Percentiles rank a stretch among this genome's conserved stretches.
These are phyloP conservation scores for Lachnellula occidentalis DNA, from an alignment of 2,329 filamentous ascomycete species.

Conservation along the genomic window DNA sequence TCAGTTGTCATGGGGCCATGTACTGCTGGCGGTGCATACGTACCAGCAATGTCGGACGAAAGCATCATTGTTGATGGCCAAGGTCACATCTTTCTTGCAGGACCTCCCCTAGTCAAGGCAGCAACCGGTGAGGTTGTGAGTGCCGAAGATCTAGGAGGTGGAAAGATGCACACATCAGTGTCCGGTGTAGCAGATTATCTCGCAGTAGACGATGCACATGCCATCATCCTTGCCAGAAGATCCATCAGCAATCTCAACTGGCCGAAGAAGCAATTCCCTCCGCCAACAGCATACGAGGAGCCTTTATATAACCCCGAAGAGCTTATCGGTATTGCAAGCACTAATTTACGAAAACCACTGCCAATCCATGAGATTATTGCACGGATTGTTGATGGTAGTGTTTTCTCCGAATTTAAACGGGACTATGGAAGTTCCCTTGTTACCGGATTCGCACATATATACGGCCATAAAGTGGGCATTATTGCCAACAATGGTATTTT, in stretches of 20 bases:
- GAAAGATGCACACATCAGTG: constrained; percentile 80
- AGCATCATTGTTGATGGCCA: constrained; percentile 93
- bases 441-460: constrained; percentile 85
- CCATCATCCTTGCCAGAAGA: constrained; percentile 75
- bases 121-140: constrained; percentile 90
- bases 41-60: constrained; percentile 96
- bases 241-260: constrained; percentile 89
- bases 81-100: constrained; percentile 95
- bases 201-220: constrained; percentile 89
- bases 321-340: constrained; percentile 81
- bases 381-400: constrained; percentile 83
- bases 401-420: constrained; percentile 91
- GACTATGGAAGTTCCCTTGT: constrained; percentile 85
- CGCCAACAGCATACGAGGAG: constrained; percentile 55
- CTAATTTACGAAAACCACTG: constrained; percentile 80
- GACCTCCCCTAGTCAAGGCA: constrained; percentile 89
- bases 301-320: constrained; percentile 77
- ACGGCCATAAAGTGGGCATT: constrained; percentile 87
- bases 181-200: constrained; percentile 95
- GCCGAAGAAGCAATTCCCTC: constrained; percentile 47
- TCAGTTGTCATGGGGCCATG: constrained; percentile 96
- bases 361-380: constrained; percentile 88
- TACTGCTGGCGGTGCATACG: constrained; percentile 92
- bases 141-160: constrained; percentile 86
- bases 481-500: constrained; percentile 95